Evolutionary conservation across 345 rosid genomes (phyloP), one percentile per base, ranked within the genome.

Genomic region (Aquilaria malaccensis): DNA sequence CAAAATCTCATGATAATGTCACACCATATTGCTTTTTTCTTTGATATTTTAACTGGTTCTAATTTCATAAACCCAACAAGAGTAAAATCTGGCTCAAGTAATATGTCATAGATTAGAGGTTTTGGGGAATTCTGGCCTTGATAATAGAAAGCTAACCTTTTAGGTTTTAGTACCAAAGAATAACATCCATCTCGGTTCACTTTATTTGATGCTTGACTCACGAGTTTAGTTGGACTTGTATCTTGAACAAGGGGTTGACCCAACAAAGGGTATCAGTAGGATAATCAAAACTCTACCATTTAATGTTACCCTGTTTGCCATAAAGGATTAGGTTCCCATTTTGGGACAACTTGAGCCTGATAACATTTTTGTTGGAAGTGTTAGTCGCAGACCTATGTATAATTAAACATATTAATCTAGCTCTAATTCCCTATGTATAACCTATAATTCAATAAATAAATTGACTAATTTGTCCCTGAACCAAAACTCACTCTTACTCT

Each of bases 261-360:
- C 14, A 74, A 69, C 47, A 84, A 58, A 82, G 75, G 13, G 77
- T 70, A 64, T 84, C 77, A 2, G 72, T 78, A 0, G 85, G 81
- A 10, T 53, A 66, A 68, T 78, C 77, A 59, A 84, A 84, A 58
- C 83, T 79, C 43, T 82, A 82, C 84, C 84, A 83, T 14, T 77
- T 58, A 7, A 66, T 72, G 2, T 59, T 73, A 13, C 82, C 82
- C 49, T 60, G 68, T 1, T 77, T 51, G 30, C 81, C 76, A 33
- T 49, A 58, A n/a, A 86, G 74, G 50, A 83, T 83, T 60, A 83
- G 64, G 71, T 81, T 79, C 0, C 89, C 87, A 10, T 65, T 79
- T 2, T 68, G 55, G 0, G 73, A 74, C 50, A 85, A 2, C 30
- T 64, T 37, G 66, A 81, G 67, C 0, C 81, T 79, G 0, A 74